Percentiles rank a stretch among this genome's conserved stretches.
These are phyloP conservation scores for Colletotrichum sp. DNA, from an alignment of 2,329 filamentous ascomycete species.

Conservation along the genomic window DNA sequence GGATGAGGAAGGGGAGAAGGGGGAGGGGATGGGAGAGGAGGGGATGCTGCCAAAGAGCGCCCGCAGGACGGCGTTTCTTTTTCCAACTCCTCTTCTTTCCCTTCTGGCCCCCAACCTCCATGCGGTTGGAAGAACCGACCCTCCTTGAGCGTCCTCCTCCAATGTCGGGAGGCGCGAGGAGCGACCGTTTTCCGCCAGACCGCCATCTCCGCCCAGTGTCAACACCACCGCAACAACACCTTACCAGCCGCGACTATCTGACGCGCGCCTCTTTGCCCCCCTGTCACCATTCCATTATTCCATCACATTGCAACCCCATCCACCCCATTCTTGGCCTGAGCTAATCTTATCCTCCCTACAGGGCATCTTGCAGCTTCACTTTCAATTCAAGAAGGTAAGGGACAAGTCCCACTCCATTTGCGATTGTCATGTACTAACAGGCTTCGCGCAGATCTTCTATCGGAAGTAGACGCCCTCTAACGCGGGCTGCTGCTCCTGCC, in stretches of 20 bases:
- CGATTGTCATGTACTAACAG: constrained; percentile 22
- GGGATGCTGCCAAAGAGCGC: not conserved
- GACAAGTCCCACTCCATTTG: not conserved
- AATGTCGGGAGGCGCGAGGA: not conserved
- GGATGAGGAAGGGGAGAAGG: not conserved
- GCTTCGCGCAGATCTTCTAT: constrained; percentile 55
- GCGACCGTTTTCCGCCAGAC: not conserved
- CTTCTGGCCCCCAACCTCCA: not conserved
- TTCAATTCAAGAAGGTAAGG: constrained; percentile 95
- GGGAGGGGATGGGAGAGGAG: not conserved
- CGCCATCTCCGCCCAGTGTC: not conserved
- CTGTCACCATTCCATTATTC: not conserved
- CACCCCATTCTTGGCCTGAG: constrained; percentile 22
- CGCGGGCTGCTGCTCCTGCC: not conserved
- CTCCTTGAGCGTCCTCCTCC: not conserved
- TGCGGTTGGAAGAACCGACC: not conserved
- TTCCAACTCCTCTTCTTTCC: not conserved
- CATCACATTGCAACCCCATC: constrained; percentile 20
- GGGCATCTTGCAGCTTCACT: constrained; percentile 95
- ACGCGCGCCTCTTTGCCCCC: constrained; percentile 10
- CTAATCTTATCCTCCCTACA: constrained; percentile 43
- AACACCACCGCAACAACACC: not conserved
- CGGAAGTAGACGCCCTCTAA: constrained; percentile 46
- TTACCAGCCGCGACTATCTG: constrained; percentile 8
- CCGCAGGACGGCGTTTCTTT: not conserved